These are phyloP conservation scores for Evansstolkia leycettana DNA, from an alignment of 495 filamentous ascomycete species.

Conservation along the genomic window DNA sequence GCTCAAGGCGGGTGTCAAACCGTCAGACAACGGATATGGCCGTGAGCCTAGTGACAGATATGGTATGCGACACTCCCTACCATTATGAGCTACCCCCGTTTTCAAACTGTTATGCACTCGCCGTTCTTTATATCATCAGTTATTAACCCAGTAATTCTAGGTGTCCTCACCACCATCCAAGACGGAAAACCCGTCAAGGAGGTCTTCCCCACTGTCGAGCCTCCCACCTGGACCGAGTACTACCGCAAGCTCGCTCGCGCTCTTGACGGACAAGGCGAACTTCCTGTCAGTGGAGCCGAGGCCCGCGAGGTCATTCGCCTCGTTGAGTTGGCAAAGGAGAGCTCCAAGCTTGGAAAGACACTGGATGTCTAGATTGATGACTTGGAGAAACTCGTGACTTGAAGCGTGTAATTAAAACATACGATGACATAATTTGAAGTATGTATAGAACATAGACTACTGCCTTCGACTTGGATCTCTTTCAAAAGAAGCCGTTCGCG, in stretches of 20 bases:
- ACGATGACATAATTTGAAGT: background rate
- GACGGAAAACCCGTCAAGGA: slow-evolving; percentile 29
- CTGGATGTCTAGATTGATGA: slow-evolving; percentile 32
- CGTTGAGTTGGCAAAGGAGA: slow-evolving; percentile 61
- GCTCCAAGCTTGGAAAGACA: slow-evolving; percentile 51
- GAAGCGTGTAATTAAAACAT: background rate
- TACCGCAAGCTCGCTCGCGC: slow-evolving; percentile 60
- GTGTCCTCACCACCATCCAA: slow-evolving; percentile 32
- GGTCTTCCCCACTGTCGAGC: slow-evolving; percentile 47
- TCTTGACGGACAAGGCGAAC: slow-evolving; percentile 45
- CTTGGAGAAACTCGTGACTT: background rate
- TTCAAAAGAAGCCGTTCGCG: too few relatives aligned
- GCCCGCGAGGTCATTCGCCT: slow-evolving; percentile 60
- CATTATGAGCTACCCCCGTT: too few relatives aligned
- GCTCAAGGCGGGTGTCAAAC: slow-evolving; percentile 54
- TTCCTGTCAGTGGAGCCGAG: slow-evolving; percentile 61
- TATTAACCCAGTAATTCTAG: slow-evolving; percentile 8
- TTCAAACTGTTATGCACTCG: background rate
- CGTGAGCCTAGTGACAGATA: slow-evolving; percentile 45
- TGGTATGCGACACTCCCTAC: too few relatives aligned
- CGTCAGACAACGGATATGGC: slow-evolving; percentile 54
- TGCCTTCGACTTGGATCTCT: too few relatives aligned
- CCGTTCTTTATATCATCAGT: background rate
- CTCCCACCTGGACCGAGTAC: slow-evolving; percentile 60
- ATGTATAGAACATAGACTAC: too few relatives aligned